Conservation (phyloP, 768 basidiomycete species). For the Lactifluus rugatus region DNA sequence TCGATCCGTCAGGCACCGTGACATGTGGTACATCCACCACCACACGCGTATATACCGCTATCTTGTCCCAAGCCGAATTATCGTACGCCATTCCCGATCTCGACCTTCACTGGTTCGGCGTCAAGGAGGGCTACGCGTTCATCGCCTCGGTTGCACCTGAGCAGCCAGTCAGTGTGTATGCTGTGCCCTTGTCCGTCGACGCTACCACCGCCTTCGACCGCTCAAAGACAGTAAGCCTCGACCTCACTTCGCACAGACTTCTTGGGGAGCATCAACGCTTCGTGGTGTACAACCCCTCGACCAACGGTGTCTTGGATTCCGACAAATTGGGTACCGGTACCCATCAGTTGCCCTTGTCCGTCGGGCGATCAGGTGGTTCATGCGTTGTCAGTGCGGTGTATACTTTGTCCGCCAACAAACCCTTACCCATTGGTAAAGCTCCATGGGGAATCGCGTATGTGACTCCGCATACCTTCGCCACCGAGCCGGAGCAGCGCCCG, state of each 20-base stretch:
- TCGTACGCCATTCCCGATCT: constrained; percentile 11
- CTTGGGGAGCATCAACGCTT: neutral
- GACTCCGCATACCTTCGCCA: constrained; percentile 24
- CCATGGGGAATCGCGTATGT: constrained; percentile 30
- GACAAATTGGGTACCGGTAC: constrained; percentile 5
- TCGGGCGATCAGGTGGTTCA: constrained; percentile 23
- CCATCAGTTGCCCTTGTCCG: constrained; percentile 22
- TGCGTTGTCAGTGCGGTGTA: constrained; percentile 27
- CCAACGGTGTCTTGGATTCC: constrained; percentile 1
- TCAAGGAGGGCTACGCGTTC: constrained; percentile 12
- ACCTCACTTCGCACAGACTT: constrained; percentile 8
- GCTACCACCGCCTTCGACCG: constrained; percentile 1
- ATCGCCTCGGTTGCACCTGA: constrained; percentile 9
- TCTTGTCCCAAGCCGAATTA: constrained; percentile 6
- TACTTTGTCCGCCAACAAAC: constrained; percentile 15
- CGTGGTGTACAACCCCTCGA: constrained; percentile 1
- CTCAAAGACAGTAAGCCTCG: constrained; percentile 1
- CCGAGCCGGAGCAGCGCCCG: constrained; percentile 1
- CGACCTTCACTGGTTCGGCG: constrained; percentile 18
- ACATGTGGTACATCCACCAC: constrained; percentile 3
- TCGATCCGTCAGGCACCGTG: constrained; percentile 6
- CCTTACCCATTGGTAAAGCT: constrained; percentile 14
- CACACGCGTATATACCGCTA: constrained; percentile 16
- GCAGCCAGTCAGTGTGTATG: constrained; percentile 8
- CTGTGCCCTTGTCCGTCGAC: constrained; percentile 10